Base-by-base conservation (phyloP, 345 rosid genomes). In the Salix arbutifolia region DNA sequence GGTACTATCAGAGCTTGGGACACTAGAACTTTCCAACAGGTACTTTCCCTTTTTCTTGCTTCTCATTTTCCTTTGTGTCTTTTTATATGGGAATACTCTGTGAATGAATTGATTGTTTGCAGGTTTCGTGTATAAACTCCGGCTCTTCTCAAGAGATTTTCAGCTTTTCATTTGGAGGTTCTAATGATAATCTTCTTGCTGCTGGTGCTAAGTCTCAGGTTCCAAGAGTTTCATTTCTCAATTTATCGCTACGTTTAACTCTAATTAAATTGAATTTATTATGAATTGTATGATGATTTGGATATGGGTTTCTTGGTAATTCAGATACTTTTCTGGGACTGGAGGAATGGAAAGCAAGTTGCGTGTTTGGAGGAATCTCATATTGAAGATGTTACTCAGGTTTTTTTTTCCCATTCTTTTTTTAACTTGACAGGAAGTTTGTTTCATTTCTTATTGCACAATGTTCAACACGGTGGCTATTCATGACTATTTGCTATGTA, bases 301-400 rank as follows among this genome's bases (percentile, higher is more conserved):
- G 38, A 28, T 64, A 18, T 18, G 16, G 4, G 50, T 31, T 52
- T 70, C 14, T 65, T 74, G 72, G 82, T 8, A 52, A 65, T 61
- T 71, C 83, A 93, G 98, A 86, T 93, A 77, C 83, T 86, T 73
- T 84, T 96, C 67, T 93, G 97, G 97, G 99, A 96, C 83, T 96
- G 98, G 96, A 93, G 99, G 84, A 91, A 88, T 81, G 82, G 87
- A 82, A 93, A 85, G 86, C 99, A 90, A 85, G 91, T 96, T 81
- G 97, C 97, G 25, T 92, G 94, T 81, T 86, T 96, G 84, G 94
- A 89, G 84, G 97, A 96, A 77, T 92, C 94, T 26, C 98, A 92
- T 79, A 77, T 74, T 38, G 99, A 92, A 25, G 98, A 96, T 78
- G 97, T 96, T 70, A 96, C 98, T 78, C 97, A 96, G 97, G 98